Percentiles rank a stretch among this genome's conserved stretches.
phyloP scores from a whole-genome alignment of 148 eudicot genomes.

The Bassia scoparia region DNA sequence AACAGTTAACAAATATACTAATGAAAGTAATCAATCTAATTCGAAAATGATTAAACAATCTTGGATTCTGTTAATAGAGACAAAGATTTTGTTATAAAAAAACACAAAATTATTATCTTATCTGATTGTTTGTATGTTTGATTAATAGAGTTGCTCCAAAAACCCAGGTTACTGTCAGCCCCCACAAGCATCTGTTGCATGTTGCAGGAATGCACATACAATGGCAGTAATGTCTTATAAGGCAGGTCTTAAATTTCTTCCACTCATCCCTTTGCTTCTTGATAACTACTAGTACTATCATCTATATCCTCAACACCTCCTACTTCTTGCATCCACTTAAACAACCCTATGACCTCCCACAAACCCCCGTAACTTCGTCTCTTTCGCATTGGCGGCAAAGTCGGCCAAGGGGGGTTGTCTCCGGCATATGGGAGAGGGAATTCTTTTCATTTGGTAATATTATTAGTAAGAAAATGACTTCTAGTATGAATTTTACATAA shows the following conservation, averaged over 20 bases:
- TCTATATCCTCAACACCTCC: constrained; percentile 5
- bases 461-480: constrained; percentile 1
- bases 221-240: constrained; percentile 30
- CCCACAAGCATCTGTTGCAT: constrained; percentile 27
- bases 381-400: constrained; percentile 20
- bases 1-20: neutral
- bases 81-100: constrained; percentile 6
- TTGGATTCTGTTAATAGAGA: constrained; percentile 19
- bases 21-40: constrained; percentile 13
- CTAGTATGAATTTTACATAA: neutral
- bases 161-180: constrained; percentile 31
- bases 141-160: constrained; percentile 12
- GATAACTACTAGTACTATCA: constrained; percentile 23
- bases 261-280: constrained; percentile 13
- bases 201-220: constrained; percentile 28
- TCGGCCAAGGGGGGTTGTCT: constrained; percentile 21
- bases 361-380: constrained; percentile 16
- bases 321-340: constrained; percentile 3
- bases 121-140: neutral
- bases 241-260: constrained; percentile 24
- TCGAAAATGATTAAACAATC: constrained; percentile 16
- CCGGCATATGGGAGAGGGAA: constrained; percentile 10
- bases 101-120: constrained; percentile 14
- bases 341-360: neutral
- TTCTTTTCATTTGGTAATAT: neutral